These are phyloP conservation scores for Xylariaceae sp. DNA, from an alignment of 2,329 filamentous ascomycete genomes.

Conservation along the genomic window DNA sequence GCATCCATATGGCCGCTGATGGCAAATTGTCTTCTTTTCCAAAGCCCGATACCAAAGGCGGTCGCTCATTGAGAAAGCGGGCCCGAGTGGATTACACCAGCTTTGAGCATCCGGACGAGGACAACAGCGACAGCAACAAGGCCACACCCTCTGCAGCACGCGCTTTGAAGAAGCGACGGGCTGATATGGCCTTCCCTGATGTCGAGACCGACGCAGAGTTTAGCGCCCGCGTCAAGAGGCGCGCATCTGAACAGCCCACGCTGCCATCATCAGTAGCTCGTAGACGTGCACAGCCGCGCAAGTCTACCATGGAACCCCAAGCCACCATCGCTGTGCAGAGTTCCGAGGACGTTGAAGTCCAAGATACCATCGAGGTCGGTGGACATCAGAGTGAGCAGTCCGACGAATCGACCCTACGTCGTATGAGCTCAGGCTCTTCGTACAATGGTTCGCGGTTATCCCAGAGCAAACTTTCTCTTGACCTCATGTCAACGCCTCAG, in stretches of 20 bases:
- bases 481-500: slow-evolving; percentile 3
- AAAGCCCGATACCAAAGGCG: slow-evolving; percentile 52
- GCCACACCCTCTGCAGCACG: slow-evolving; percentile 25
- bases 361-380: slow-evolving; percentile 58
- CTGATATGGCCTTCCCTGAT: slow-evolving; percentile 24
- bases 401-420: slow-evolving; percentile 33
- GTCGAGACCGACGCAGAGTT: slow-evolving; percentile 26
- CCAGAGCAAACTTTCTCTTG: slow-evolving; percentile 8
- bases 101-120: slow-evolving; percentile 51
- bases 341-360: slow-evolving; percentile 47
- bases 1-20: slow-evolving; percentile 40
- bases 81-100: slow-evolving; percentile 55
- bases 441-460: slow-evolving; percentile 21
- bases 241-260: slow-evolving; percentile 32
- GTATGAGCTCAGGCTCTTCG: slow-evolving; percentile 29
- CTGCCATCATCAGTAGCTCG: slow-evolving; percentile 23
- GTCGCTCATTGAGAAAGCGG: slow-evolving; percentile 57
- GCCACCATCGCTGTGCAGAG: slow-evolving; percentile 24
- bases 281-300: slow-evolving; percentile 24
- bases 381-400: slow-evolving; percentile 38
- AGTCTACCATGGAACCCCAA: slow-evolving; percentile 31
- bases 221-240: slow-evolving; percentile 27
- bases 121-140: slow-evolving; percentile 27
- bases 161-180: slow-evolving; percentile 30
- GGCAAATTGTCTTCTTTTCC: slow-evolving; percentile 38